A percentile compares a stretch with the other conserved stretches of the same genome.
These are phyloP conservation scores for Euphrasia arctica DNA, from an alignment of 305 asterid species.

Conservation along the genomic window DNA sequence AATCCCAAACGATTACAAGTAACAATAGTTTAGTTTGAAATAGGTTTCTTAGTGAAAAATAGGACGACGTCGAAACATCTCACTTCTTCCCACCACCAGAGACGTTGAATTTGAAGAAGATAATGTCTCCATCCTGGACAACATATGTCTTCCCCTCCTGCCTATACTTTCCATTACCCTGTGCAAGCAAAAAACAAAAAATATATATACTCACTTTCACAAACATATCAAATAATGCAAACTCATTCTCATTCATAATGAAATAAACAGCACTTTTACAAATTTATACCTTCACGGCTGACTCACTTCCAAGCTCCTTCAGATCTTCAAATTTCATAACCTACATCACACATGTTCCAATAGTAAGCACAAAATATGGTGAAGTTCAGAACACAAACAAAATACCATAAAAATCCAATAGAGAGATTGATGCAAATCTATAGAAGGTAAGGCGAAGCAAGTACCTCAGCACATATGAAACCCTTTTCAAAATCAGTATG, in stretches of 20 bases:
- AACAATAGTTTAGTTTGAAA: slow-evolving; percentile 22
- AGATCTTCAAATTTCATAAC: slow-evolving; percentile 97
- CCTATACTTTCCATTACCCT: slow-evolving; percentile 94
- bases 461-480: slow-evolving; percentile 97
- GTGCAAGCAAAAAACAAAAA: slow-evolving; percentile 13
- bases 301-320: slow-evolving; percentile 81
- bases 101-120: slow-evolving; percentile 94
- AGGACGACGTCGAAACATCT: slow-evolving; percentile 29
- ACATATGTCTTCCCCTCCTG: slow-evolving; percentile 96
- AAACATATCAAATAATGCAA: not conserved
- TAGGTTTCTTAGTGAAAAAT: slow-evolving; percentile 23
- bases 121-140: slow-evolving; percentile 94
- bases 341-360: slow-evolving; percentile 33
- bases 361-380: slow-evolving; percentile 12
- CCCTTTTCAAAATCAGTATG: slow-evolving; percentile 96
- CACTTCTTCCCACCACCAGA: slow-evolving; percentile 99
- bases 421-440: not conserved
- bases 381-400: not conserved
- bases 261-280: not conserved
- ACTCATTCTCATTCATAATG: slow-evolving; percentile 11
- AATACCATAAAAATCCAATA: not conserved
- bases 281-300: slow-evolving; percentile 79
- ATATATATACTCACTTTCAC: not conserved
- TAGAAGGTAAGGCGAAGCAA: slow-evolving; percentile 15
- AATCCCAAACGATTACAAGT: slow-evolving; percentile 12